A percentile compares a stretch with the other conserved stretches of the same genome.
These are phyloP conservation scores for Pythium myriotylum DNA, from an alignment of 352 stramenopile genomes.

Conservation along the genomic window DNA sequence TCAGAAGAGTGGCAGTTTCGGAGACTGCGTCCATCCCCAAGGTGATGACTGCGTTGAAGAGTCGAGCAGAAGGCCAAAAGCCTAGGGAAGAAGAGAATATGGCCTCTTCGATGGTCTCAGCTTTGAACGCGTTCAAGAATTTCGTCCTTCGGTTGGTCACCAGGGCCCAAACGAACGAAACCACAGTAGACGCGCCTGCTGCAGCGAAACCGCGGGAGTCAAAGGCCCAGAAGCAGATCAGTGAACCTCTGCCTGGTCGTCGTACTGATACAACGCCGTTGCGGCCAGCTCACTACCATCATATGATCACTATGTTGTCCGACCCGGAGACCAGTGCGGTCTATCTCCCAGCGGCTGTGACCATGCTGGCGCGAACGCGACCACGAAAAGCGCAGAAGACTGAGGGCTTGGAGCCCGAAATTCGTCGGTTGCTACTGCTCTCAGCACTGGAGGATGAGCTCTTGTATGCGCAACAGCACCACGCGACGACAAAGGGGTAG, in stretches of 20 bases:
- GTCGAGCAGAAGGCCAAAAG: slow-evolving; percentile 2
- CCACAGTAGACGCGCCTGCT: background rate
- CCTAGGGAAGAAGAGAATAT: too few relatives aligned
- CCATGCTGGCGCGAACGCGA: slow-evolving; percentile 4
- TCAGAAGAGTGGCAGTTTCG: background rate
- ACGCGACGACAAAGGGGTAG: too few relatives aligned
- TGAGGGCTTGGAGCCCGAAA: background rate
- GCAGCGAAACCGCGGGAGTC: background rate
- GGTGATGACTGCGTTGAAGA: background rate
- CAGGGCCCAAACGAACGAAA: background rate
- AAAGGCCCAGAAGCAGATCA: background rate
- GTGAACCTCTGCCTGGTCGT: background rate
- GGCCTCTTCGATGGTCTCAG: too few relatives aligned
- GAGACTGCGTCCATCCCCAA: background rate
- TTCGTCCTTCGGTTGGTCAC: background rate
- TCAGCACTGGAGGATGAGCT: background rate
- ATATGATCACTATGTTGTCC: slow-evolving; percentile 3
- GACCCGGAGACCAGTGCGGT: background rate
- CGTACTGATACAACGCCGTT: background rate
- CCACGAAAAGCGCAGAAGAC: background rate
- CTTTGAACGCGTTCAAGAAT: too few relatives aligned
- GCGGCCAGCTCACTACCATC: slow-evolving; percentile 5
- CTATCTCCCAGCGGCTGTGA: slow-evolving; percentile 1
- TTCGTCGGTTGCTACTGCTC: background rate
- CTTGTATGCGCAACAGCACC: too few relatives aligned